phyloP scores from a whole-genome alignment of 2,329 filamentous ascomycete genomes.

The Aspergillus novoparasiticus region DNA sequence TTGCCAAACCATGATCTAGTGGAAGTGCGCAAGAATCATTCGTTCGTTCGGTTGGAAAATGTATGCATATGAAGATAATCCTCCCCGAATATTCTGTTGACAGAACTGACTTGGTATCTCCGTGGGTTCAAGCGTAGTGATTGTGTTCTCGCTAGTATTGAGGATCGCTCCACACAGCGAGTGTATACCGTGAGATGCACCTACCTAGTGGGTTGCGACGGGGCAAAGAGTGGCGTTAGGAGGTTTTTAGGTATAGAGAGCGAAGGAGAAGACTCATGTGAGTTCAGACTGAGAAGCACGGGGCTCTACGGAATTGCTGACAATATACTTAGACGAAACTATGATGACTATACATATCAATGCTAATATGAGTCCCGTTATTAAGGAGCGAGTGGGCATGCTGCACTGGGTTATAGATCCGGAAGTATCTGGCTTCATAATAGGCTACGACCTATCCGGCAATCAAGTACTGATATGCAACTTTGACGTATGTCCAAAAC shows the following conservation, averaged over 20 bases:
- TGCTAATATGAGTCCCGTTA: slow-evolving; percentile 42
- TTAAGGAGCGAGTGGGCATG: slow-evolving; percentile 45
- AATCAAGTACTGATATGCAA: slow-evolving; percentile 51
- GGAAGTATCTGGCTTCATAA: slow-evolving; percentile 47
- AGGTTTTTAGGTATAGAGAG: slow-evolving; percentile 36
- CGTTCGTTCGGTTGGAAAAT: slow-evolving; percentile 39
- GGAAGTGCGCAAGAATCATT: slow-evolving; percentile 22
- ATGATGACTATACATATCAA: slow-evolving; percentile 54
- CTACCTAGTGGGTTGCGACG: slow-evolving; percentile 43
- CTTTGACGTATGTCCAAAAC: slow-evolving; percentile 39
- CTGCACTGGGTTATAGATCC: slow-evolving; percentile 51
- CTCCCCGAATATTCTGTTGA: neutral
- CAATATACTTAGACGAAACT: slow-evolving; percentile 8
- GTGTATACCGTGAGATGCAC: slow-evolving; percentile 33
- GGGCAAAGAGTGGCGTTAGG: slow-evolving; percentile 35
- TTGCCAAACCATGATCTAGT: slow-evolving; percentile 23
- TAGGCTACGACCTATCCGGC: slow-evolving; percentile 35
- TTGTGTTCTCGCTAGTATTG: slow-evolving; percentile 31
- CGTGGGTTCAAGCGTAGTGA: slow-evolving; percentile 19
- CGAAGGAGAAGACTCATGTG: slow-evolving; percentile 49
- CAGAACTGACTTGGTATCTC: neutral
- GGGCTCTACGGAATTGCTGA: neutral
- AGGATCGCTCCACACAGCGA: slow-evolving; percentile 28
- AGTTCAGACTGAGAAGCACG: slow-evolving; percentile 29
- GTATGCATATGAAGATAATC: slow-evolving; percentile 20